Evolutionary conservation across 257 asterid genomes (phyloP).

Genomic region (Solanum rostratum): DNA sequence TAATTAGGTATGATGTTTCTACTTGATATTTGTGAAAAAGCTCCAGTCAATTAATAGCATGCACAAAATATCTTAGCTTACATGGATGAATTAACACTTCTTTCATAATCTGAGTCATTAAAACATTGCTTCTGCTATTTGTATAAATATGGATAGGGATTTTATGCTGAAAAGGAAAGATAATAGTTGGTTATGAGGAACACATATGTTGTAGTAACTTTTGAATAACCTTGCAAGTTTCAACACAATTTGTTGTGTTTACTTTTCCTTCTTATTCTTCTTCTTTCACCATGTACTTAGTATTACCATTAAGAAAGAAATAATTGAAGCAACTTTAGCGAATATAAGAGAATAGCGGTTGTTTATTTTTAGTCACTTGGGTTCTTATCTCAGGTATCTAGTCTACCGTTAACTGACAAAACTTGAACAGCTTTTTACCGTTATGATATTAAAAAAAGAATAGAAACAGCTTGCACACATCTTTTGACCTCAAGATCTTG

Average conservation of each 20-base stretch:
- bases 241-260: not conserved
- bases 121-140: not conserved
- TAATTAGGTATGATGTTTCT: conserved; percentile 43
- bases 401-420: not conserved
- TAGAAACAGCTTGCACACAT: not conserved
- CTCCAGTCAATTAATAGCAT: not conserved
- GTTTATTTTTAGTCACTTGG: not conserved
- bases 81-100: not conserved
- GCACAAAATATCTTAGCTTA: not conserved
- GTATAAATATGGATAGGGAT: not conserved
- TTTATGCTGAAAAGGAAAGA: not conserved
- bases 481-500: not conserved
- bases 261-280: not conserved
- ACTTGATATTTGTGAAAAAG: not conserved
- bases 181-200: not conserved
- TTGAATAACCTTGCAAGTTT: not conserved
- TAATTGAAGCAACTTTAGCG: not conserved
- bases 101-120: not conserved
- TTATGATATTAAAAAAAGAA: not conserved
- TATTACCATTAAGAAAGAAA: not conserved
- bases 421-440: not conserved
- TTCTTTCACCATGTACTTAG: not conserved
- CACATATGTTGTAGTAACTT: not conserved
- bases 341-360: not conserved
- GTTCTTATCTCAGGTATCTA: not conserved